Evolutionary conservation across 139 green algal species (phyloP), one percentile per base, ranked within the genome.

Genomic region (Picochlorum sp.): DNA sequence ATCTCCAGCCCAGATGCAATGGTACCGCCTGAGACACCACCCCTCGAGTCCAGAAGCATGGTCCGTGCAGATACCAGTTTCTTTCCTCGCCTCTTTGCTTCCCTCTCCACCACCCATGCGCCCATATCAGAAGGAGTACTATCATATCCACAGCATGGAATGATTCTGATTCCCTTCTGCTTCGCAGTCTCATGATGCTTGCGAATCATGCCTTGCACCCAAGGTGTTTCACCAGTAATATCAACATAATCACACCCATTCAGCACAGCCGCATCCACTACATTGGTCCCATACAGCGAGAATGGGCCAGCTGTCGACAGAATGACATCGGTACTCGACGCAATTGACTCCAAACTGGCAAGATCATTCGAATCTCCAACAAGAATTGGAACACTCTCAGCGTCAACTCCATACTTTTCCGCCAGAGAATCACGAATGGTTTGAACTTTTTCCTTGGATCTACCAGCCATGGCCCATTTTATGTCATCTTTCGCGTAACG

Each of bases 121-220:
- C 87, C 87, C 21, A 97, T 38, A 73, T 97, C 91, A 41, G 80
- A 87, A 15, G 91, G 91, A 1, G 91, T 78, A 64, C 59, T 83
- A 84, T 97, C 90, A 69, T 89, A 96, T 44, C 91, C 90, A 61
- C 85, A 94, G 75, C 71, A 90, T 56, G 83, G 75, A 32, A 95
- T 81, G 38, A 94, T 79, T 45, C 64, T 63, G 20, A 78, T 61
- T 7, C 49, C 54, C 58, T 86, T 85, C 3, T 34, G 20, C 6
- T 49, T 56, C 2, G 87, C 90, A 30, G 68, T 58, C 4, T 80
- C 71, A 63, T 91, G 71, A 61, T 90, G 74, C 23, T 64, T 44
- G 4, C 75, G 51, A 9, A 95, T 85, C 30, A 81, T 80, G 4
- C 67, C 72, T 44, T 57, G 66, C 38, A 91, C 81, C 83, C 83